Base-by-base conservation (phyloP, 164 flowering plant species). In the Nymphaea colorata region DNA sequence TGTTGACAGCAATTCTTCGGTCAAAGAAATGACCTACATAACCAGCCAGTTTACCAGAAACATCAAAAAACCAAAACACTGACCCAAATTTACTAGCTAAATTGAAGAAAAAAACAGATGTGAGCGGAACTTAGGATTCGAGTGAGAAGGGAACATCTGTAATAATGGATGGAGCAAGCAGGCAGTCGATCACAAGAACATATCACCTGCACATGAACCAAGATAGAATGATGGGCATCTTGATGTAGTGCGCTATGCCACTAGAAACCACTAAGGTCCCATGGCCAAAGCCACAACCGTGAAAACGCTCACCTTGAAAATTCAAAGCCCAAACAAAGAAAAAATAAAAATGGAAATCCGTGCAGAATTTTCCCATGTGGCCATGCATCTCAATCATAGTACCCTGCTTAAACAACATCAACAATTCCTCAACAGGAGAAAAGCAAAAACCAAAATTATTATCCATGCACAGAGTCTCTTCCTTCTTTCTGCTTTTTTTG, bases 181-280 rank as follows among this genome's bases (percentile, higher is more conserved):
- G 77, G 79, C 78, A 78, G 87, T 75, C 85, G 89, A 80, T 82
- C 91, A 82, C 75, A 79, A 77, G 65, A 51, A 77, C 78, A 86
- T 61, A 82, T 83, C 86, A 88, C 96, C 96, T 93, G 98, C 98
- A 93, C 74, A 85, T 79, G 81, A 88, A 88, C 81, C 87, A 90
- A 87, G 82, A 84, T 79, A 82, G 82, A 79, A 86, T 88, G 88
- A 90, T 87, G 91, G 87, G 77, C 82, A 88, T 76, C 84, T 76
- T 70, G 81, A 73, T 51, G 55, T 73, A 78, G 61, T 72, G 17
- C n/a, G 64, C 11, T 61, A 61, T 61, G 41, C n/a, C 41, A 17
- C 42, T 12, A 17, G 42, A 17, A 41, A 17, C 64, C 42, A 61
- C 8, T 41, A 61, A 17, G 36, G 64, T 12, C 3, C 64, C 64